phyloP scores from a whole-genome alignment of 2,329 filamentous ascomycete species.

The Cercospora janseana region DNA sequence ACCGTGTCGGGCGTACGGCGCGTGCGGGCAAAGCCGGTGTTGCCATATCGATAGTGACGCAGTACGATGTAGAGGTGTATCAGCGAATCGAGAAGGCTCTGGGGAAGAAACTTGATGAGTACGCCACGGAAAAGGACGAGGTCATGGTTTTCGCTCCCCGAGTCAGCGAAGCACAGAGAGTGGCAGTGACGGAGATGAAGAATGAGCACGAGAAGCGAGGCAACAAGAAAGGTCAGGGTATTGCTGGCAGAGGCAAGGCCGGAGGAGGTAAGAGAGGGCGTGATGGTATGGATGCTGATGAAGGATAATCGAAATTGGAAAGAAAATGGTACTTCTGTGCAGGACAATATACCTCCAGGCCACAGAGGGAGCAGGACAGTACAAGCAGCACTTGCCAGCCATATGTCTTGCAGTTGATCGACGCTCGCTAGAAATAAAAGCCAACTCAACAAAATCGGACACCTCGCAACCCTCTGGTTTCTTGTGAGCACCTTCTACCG shows the following conservation, averaged over 20 bases:
- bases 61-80: conserved; percentile 82
- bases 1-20: conserved; percentile 83
- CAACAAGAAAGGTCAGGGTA: conserved; percentile 51
- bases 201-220: conserved; percentile 67
- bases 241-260: conserved; percentile 51
- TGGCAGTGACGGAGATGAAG: conserved; percentile 80
- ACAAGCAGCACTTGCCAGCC: too few species aligned
- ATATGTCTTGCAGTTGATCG: too few species aligned
- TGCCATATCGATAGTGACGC: conserved; percentile 77
- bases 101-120: conserved; percentile 71
- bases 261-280: conserved; percentile 55
- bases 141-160: conserved; percentile 76
- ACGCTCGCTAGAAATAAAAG: too few species aligned
- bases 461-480: too few species aligned
- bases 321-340: too few species aligned
- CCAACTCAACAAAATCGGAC: too few species aligned
- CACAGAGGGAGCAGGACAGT: too few species aligned
- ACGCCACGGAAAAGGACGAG: conserved; percentile 72
- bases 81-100: conserved; percentile 78
- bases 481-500: too few species aligned
- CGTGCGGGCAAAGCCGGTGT: conserved; percentile 81
- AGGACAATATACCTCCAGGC: too few species aligned
- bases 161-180: conserved; percentile 79
- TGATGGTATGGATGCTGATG: conserved; percentile 73
- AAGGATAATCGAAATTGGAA: conserved; percentile 49